Evolutionary conservation across 805 yeast species (phyloP).

Genomic region (Starmerella floris): DNA sequence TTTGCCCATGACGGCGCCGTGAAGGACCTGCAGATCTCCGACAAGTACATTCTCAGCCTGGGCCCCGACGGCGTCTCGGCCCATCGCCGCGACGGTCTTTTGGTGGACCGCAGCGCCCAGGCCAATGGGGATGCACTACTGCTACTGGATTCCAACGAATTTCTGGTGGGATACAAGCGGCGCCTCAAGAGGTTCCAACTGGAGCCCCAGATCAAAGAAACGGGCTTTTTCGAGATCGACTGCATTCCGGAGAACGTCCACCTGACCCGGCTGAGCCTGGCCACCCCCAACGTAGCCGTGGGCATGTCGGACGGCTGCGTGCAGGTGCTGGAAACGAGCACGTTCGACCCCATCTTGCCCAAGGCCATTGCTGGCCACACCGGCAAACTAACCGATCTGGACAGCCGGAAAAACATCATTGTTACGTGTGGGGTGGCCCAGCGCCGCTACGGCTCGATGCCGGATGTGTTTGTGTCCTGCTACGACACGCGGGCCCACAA

Average conservation of each 20-base stretch:
- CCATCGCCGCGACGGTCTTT: slow-evolving; percentile 45
- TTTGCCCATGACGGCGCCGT: slow-evolving; percentile 40
- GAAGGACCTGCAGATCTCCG: slow-evolving; percentile 40
- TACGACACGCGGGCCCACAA: slow-evolving; percentile 65
- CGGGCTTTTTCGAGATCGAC: slow-evolving; percentile 24
- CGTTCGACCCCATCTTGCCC: slow-evolving; percentile 21
- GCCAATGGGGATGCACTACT: slow-evolving; percentile 21
- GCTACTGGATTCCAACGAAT: slow-evolving; percentile 22
- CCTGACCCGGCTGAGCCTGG: slow-evolving; percentile 25
- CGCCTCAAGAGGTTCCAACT: slow-evolving; percentile 25
- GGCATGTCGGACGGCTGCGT: slow-evolving; percentile 28
- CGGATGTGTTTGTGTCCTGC: slow-evolving; percentile 73
- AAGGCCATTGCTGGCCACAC: slow-evolving; percentile 25
- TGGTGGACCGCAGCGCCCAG: slow-evolving; percentile 27
- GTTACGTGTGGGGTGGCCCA: slow-evolving; percentile 67
- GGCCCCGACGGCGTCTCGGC: slow-evolving; percentile 40
- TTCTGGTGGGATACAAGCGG: slow-evolving; percentile 27
- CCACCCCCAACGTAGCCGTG: slow-evolving; percentile 25
- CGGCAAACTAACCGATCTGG: slow-evolving; percentile 31
- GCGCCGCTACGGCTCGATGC: slow-evolving; percentile 42
- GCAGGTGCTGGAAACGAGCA: slow-evolving; percentile 28
- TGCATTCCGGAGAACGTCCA: slow-evolving; percentile 15
- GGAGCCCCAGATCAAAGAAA: slow-evolving; percentile 29
- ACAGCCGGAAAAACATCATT: slow-evolving; percentile 27
- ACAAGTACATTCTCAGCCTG: slow-evolving; percentile 46